phyloP scores from a whole-genome alignment of 345 rosid genomes.

The Eucalyptus fibrosa region DNA sequence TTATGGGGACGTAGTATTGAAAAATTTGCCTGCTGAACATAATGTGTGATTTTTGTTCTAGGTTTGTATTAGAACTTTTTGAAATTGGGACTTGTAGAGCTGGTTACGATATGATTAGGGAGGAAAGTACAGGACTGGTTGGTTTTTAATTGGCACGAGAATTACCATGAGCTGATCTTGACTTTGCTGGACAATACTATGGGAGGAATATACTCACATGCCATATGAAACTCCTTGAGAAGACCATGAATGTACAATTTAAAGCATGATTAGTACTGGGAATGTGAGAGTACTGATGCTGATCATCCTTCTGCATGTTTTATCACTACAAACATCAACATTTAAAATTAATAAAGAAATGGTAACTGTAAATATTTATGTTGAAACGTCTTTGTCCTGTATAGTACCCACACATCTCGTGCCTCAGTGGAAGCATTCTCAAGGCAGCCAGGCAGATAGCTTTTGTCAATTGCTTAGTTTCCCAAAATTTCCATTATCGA shows the following conservation, averaged over 20 bases:
- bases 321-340: not conserved
- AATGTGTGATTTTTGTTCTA: not conserved
- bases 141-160: not conserved
- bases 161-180: not conserved
- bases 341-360: not conserved
- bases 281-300: not conserved
- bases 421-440: not conserved
- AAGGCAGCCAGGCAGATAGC: not conserved
- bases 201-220: not conserved
- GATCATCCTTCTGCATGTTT: not conserved
- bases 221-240: not conserved
- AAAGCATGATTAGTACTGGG: not conserved
- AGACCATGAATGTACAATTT: not conserved
- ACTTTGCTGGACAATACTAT: not conserved
- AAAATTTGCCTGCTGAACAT: not conserved
- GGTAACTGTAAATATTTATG: not conserved
- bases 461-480: not conserved
- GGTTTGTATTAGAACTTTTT: not conserved
- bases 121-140: not conserved
- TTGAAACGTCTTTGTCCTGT: not conserved
- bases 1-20: not conserved
- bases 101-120: not conserved
- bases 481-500: not conserved
- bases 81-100: not conserved
- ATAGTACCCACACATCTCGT: not conserved